phyloP scores from a whole-genome alignment of 768 basidiomycete species.

The Gelatoporia subvermispora region DNA sequence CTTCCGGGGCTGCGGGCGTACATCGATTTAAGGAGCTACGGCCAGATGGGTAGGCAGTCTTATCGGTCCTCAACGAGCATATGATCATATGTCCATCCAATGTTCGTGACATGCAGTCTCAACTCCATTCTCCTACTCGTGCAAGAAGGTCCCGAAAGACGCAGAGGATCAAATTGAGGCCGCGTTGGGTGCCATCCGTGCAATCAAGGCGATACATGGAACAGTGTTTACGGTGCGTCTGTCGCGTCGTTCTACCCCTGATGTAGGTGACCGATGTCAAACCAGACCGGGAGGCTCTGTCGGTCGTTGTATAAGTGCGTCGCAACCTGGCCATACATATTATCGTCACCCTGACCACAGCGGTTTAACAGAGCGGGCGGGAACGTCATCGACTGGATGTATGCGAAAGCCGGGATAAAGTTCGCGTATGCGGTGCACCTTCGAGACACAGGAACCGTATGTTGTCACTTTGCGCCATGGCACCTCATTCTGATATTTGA shows the following conservation, averaged over 20 bases:
- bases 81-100: neutral
- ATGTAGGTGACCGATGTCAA: slow-evolving; percentile 12
- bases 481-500: neutral
- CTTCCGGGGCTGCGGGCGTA: slow-evolving; percentile 56
- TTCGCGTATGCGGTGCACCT: slow-evolving; percentile 63
- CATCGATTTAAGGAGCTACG: slow-evolving; percentile 75
- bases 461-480: slow-evolving; percentile 18
- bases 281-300: slow-evolving; percentile 43
- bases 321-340: neutral
- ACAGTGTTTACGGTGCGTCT: slow-evolving; percentile 45
- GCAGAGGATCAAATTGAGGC: slow-evolving; percentile 76
- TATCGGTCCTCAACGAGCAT: neutral
- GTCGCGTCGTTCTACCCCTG: slow-evolving; percentile 17
- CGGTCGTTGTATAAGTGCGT: slow-evolving; percentile 39
- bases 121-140: slow-evolving; percentile 73
- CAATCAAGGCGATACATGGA: slow-evolving; percentile 51
- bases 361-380: slow-evolving; percentile 43
- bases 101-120: slow-evolving; percentile 45
- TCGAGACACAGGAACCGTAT: slow-evolving; percentile 65
- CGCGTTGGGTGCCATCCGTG: slow-evolving; percentile 57
- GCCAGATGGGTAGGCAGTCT: slow-evolving; percentile 63
- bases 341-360: neutral
- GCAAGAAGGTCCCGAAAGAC: slow-evolving; percentile 56
- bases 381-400: slow-evolving; percentile 66
- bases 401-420: slow-evolving; percentile 49